Base-by-base conservation (phyloP, 1,139 yeast species). In the Hyphopichia fennica region DNA sequence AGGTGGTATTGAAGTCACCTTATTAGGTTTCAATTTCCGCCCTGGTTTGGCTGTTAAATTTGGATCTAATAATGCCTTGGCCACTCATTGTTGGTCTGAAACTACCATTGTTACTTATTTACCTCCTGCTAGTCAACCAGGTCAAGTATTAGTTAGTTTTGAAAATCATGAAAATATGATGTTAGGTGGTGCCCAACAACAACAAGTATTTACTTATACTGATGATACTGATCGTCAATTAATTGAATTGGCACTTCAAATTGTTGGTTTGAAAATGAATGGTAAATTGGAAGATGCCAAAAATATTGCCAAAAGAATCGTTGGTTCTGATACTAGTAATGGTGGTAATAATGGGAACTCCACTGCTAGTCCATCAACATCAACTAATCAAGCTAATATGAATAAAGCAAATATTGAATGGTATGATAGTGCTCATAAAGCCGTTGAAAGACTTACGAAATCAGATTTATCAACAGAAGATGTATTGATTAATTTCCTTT, bases 11-110 rank as follows among this genome's bases (percentile, higher is more conserved):
- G 99, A 93, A 59, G 88, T 93, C 7, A 93, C 98, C 0, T 68
- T 93, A 37, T 70, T 93, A 35, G 99, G 99, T 3, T 77, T 82
- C 43, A 88, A 90, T 48, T 91, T 93, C 71, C 81, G 83, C 44
- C 87, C 87, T 13, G 96, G 95, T 1, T 72, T 90, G 48, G 70
- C 75, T 30, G 96, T 91, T 17, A 84, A 86, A 60, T 93, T 93
- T 65, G 99, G 99, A 37, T 81, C 87, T 6, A 84, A 82, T 57
- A 74, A 77, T 48, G 95, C 97, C 0, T 69, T 88, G 39, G 87
- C 96, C 1, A 89, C 97, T 2, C 96, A 90, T 58, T 90, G 96
- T 62, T 93, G 98, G 98, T 88, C 95, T 38, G 95, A 87, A 36
- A 80, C 95, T 3, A 93, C 99, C 0, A 86, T 93, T 46, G 96